Evolutionary conservation across 2,329 filamentous ascomycete species (phyloP), one percentile per base, ranked within the genome.

Genomic region (Venturia aucupariae): DNA sequence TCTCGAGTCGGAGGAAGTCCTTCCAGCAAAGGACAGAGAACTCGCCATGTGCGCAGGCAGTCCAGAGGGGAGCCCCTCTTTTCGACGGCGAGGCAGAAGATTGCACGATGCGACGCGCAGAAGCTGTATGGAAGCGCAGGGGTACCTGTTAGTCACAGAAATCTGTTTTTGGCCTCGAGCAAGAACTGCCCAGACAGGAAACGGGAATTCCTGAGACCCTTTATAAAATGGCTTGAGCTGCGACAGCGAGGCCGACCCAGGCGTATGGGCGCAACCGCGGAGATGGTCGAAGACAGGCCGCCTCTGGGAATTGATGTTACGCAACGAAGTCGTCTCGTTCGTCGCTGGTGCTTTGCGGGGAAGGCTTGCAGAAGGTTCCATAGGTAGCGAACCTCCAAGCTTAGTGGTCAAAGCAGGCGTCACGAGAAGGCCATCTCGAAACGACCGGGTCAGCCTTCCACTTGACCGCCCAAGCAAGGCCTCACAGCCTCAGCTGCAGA

Each of bases 121-220:
- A 38, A 15, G 27, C 35, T 54, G 61, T 35, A 54, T 46, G 41
- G 61, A 54, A 1, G 39, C 39, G 60, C 27, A 15, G 15, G 30
- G 27, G 48, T 39, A 42, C 44, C 27, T 63, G 27, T 57, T 55
- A 63, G 61, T 63, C 61, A 57, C 41, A 59, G 35, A 57, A 57
- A 54, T 38, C 61, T 51, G 30, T 32, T 62, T 62, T 30, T 48
- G 39, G 60, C 8, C 60, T 44, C 5, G 60, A 51, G 60, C n/a
- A n/a, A n/a, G n/a, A n/a, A n/a, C 22, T 27, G 13, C 19, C 19
- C 27, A 44, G 13, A 22, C 41, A 35, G 13, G 42, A 24, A 46
- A 24, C 41, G 44, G 13, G 30, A n/a, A 51, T n/a, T 19, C 8
- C 6, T 32, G 24, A 35, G 39, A 22, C 39, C 30, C 30, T 38